Base-by-base conservation (phyloP, 371 early-diverging fungal species). In the Syncephalastrum racemosum region DNA sequence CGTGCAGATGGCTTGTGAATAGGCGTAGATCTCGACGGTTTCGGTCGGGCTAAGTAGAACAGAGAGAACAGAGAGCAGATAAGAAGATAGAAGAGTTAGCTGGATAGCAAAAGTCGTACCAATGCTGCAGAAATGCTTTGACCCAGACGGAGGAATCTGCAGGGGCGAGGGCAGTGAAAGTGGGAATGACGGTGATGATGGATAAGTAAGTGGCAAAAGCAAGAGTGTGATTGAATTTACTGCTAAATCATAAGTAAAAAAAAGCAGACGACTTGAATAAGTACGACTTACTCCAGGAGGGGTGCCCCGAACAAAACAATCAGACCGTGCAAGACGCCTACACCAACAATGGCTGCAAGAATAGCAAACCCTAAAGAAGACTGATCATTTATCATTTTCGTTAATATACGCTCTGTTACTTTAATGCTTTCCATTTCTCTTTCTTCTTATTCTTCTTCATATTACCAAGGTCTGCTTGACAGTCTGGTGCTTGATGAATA, bases 281-380 rank as follows among this genome's bases (percentile, higher is more conserved):
- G n/a, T n/a, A 20, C 4, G 25, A 27, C 56, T 62, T 69, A 77
- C 77, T 68, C 71, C 46, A 64, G 46, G 39, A 77, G 59, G 14
- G 77, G 65, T 39, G 77, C 77, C 20, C 77, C 77, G 54, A 77
- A 77, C 18, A 73, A 66, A 7, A 77, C 67, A 39, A 67, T 67
- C 25, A 77, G 55, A 14, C 66, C 50, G 54, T 77, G 60, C 22
- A 73, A 47, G 19, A 73, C 39, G 50, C 53, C 59, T 4, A 68
- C 64, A 22, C 56, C 60, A 18, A 54, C 8, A 3, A 57, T 47
- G 20, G 62, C 67, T 14, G 62, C 39, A 2, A 69, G 5, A 15
- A 68, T 36, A 41, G 73, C 64, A 41, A 62, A 67, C 1, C 68
- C 65, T 8, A 70, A 46, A 15, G 66, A 56, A 12, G 36, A 31